These are phyloP conservation scores for Alternaria atra DNA, from an alignment of 2,329 filamentous ascomycete genomes.

Conservation along the genomic window DNA sequence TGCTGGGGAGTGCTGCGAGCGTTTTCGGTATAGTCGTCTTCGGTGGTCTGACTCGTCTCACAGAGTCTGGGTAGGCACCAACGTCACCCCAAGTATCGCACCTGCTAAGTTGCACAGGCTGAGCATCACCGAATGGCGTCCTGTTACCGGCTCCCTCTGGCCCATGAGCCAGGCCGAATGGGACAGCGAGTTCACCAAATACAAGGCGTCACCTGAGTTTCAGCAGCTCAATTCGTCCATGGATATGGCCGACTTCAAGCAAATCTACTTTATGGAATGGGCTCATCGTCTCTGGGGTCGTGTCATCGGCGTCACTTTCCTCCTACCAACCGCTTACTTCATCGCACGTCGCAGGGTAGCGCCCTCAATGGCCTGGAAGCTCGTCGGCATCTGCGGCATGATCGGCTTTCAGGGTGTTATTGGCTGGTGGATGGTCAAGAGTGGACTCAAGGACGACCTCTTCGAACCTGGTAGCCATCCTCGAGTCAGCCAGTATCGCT, in stretches of 20 bases:
- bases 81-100: neutral
- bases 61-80: conserved; percentile 83
- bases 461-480: conserved; percentile 91
- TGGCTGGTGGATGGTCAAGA: conserved; percentile 99
- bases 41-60: conserved; percentile 90
- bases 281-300: conserved; percentile 93
- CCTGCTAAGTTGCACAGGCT: conserved; percentile 64
- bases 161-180: conserved; percentile 82
- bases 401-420: conserved; percentile 96
- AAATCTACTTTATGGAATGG: conserved; percentile 99
- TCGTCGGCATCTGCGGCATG: conserved; percentile 83
- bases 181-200: conserved; percentile 93
- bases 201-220: conserved; percentile 92
- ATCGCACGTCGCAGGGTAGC: conserved; percentile 82
- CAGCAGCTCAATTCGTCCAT: conserved; percentile 91
- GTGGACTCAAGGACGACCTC: conserved; percentile 92
- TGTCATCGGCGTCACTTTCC: conserved; percentile 87
- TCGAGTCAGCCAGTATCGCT: conserved; percentile 91
- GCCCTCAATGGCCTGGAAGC: conserved; percentile 75
- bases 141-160: conserved; percentile 90
- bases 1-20: conserved; percentile 87
- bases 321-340: conserved; percentile 88
- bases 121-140: conserved; percentile 98
- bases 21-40: conserved; percentile 98
- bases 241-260: conserved; percentile 92